phyloP scores from a whole-genome alignment of 129 eudicot genomes.

The Deinandra increscens region DNA sequence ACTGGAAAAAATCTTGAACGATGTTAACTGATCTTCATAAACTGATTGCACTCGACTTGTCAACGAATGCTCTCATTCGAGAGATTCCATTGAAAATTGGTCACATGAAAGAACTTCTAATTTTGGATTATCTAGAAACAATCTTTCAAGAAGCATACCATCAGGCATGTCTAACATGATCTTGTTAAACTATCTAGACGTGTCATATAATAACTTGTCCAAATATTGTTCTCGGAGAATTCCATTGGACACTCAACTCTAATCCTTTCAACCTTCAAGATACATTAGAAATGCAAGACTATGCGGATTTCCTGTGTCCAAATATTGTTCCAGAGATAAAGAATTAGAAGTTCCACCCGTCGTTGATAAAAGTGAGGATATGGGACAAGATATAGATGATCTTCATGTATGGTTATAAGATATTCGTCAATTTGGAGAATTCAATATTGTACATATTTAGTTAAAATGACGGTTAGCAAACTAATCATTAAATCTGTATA shows the following conservation, averaged over 20 bases:
- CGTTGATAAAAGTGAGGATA: background rate
- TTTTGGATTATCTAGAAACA: constrained; percentile 26
- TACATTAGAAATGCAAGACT: constrained; percentile 20
- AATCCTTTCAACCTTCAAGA: constrained; percentile 20
- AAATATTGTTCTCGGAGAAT: too few relatives aligned
- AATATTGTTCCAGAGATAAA: constrained; percentile 11
- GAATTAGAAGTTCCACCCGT: background rate
- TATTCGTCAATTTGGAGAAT: too few relatives aligned
- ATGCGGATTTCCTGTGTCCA: constrained; percentile 29
- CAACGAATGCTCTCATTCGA: constrained; percentile 17
- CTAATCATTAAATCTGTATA: too few relatives aligned
- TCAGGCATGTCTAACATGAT: too few relatives aligned
- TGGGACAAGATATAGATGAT: background rate
- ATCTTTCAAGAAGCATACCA: constrained; percentile 17
- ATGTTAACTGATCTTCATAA: constrained; percentile 1
- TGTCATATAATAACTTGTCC: constrained; percentile 31
- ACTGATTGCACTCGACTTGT: constrained; percentile 20
- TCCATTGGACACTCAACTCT: constrained; percentile 30
- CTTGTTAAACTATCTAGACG: constrained; percentile 17
- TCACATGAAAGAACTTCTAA: constrained; percentile 14
- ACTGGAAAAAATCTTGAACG: constrained; percentile 15
- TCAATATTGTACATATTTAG: too few relatives aligned
- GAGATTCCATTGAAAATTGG: constrained; percentile 22
- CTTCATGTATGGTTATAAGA: too few relatives aligned
- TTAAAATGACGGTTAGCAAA: too few relatives aligned